Evolutionary conservation across 2,329 filamentous ascomycete species (phyloP), one percentile per base, ranked within the genome.

Genomic region (Diaporthe sp.): DNA sequence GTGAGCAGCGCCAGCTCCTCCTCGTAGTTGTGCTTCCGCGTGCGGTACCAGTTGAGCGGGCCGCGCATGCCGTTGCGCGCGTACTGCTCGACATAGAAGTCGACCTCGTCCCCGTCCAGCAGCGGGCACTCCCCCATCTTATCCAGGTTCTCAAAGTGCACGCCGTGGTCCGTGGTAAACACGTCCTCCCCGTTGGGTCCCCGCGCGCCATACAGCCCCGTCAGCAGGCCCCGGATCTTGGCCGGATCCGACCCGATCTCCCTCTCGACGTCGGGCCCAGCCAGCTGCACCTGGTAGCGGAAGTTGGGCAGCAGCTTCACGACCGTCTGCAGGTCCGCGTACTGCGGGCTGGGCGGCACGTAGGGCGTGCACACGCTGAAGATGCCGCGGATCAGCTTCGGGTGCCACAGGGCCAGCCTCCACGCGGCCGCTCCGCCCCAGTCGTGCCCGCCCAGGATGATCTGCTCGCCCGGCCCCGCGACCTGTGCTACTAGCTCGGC

Each of bases 401-500:
- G 95, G 79, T 95, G 87, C 89, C 92, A 95, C 77, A 93, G 89
- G 19, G 92, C 91, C 74, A 93, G 85, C 72, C 95, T 91, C 88
- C 94, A 97, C 71, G 93, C 92, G 54, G 95, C 87, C 9, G 88
- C 87, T 79, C 94, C 95, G 81, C 95, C 95, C 94, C 95, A 97
- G 83, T 98, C 95, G 84, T 97, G 95, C 13, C 95, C 95, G 55
- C 95, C 94, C n/a, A 98, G 89, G 75, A 97, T 92, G 80, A 97
- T 93, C 74, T 86, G 85, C 75, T 76, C 64, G 82, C 86, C 57
- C 81, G 85, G 71, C 71, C 86, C 83, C 33, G 71, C 57, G 38
- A 87, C 84, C 77, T 92, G 88, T 75, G 85, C 85, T 9, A 93
- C 91, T 33, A 98, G 88, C 76, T 91, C 92, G 30, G 91, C 92